phyloP scores from a whole-genome alignment of 495 filamentous ascomycete species.

The Penicillium verhagenii region DNA sequence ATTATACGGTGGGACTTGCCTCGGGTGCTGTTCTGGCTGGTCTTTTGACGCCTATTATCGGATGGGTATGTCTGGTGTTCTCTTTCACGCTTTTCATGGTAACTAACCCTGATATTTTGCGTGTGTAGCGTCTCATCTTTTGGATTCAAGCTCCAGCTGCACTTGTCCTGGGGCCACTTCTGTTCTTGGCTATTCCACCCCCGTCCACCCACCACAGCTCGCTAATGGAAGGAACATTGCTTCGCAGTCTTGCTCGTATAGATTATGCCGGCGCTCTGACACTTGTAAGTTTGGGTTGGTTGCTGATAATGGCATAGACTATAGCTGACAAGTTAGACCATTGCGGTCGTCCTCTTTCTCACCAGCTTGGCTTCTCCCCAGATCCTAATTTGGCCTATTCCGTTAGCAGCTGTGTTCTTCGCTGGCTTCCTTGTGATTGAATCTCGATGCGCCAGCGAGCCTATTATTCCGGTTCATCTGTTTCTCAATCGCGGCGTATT shows the following conservation, averaged over 20 bases:
- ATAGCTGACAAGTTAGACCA: constrained; percentile 30
- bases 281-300: constrained; percentile 45
- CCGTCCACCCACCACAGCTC: constrained; percentile 26
- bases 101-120: not conserved
- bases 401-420: constrained; percentile 53
- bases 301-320: constrained; percentile 4
- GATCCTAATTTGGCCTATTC: constrained; percentile 56
- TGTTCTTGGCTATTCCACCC: constrained; percentile 59
- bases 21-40: constrained; percentile 70
- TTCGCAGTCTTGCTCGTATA: constrained; percentile 55
- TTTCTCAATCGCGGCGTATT: constrained; percentile 62
- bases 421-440: constrained; percentile 62
- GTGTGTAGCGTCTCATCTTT: constrained; percentile 69
- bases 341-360: constrained; percentile 61
- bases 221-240: constrained; percentile 22
- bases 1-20: constrained; percentile 68
- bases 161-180: constrained; percentile 53
- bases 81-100: not conserved
- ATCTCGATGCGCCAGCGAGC: constrained; percentile 51
- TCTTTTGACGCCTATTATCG: constrained; percentile 55
- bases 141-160: constrained; percentile 61
- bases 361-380: constrained; percentile 59
- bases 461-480: constrained; percentile 67
- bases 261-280: constrained; percentile 68
- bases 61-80: constrained; percentile 59